These are phyloP conservation scores for Neolentinus lepideus DNA, from an alignment of 1,284 basidiomycete species.

Conservation along the genomic window DNA sequence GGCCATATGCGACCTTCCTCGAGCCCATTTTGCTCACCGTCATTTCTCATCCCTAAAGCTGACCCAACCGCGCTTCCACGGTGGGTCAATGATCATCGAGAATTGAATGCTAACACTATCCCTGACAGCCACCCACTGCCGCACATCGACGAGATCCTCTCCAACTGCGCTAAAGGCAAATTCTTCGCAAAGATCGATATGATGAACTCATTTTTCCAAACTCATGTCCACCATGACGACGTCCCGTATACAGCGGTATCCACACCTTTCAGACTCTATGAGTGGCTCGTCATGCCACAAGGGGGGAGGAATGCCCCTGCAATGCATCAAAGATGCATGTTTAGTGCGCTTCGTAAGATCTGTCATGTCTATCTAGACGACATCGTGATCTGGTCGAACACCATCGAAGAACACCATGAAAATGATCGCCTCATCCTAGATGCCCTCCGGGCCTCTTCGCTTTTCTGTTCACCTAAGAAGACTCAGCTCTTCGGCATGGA, in stretches of 20 bases:
- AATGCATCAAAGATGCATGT: conserved; percentile 28
- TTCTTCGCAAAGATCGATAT: conserved; percentile 31
- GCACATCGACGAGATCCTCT: conserved; percentile 26
- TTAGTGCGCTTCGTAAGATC: conserved; percentile 23
- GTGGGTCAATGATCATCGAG: conserved; percentile 34
- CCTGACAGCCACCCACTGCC: conserved; percentile 29
- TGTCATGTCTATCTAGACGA: conserved; percentile 37
- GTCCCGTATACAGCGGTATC: conserved; percentile 27
- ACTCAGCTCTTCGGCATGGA: conserved; percentile 13
- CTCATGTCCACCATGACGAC: conserved; percentile 25
- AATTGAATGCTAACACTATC: conserved; percentile 28
- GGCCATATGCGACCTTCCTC: conserved; percentile 23
- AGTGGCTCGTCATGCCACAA: conserved; percentile 37
- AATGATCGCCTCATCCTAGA: conserved; percentile 22
- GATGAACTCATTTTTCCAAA: conserved; percentile 36
- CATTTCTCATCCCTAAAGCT: conserved; percentile 30
- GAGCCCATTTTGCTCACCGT: conserved; percentile 21
- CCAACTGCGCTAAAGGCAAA: conserved; percentile 22
- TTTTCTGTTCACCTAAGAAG: conserved; percentile 24
- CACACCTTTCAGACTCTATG: conserved; percentile 30
- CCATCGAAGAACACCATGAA: conserved; percentile 24
- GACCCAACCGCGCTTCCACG: conserved; percentile 25
- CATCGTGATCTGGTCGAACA: conserved; percentile 34
- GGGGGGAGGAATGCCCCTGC: conserved; percentile 29
- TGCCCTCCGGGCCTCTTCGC: conserved; percentile 12